Base-by-base conservation (phyloP, 2,329 filamentous ascomycete genomes). In the Penicillium sp. region DNA sequence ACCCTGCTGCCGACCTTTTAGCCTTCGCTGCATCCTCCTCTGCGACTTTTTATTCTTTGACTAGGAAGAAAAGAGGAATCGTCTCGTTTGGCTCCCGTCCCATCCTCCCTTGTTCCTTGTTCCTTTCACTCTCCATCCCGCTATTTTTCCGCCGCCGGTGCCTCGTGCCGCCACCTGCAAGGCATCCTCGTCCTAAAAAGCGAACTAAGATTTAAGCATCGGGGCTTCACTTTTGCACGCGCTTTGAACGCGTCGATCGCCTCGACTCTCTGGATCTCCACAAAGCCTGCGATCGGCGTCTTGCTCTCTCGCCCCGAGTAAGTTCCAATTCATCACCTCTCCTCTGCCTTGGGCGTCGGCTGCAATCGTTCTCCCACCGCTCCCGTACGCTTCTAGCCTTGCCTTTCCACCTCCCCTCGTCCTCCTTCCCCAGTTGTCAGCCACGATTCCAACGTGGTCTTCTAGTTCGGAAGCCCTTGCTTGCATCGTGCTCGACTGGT, bases 191-290 rank as follows among this genome's bases (percentile, higher is more conserved):
- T 52, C 57, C 59, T 60, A 63, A 63, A 63, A 56, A 55, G 53
- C 49, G 51, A 49, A 62, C 63, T 65, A 65, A 63, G 48, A 62
- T 65, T 47, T 66, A 65, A 66, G 63, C 63, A 64, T 63, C 62
- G 47, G 47, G 37, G 44, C 29, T 34, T 45, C 42, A 23, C 20
- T n/a, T n/a, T 33, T 34, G 38, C 39, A 45, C 45, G 45, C 42
- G 39, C 48, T 42, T 53, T 45, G 39, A 44, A 45, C 45, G 41
- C 44, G 41, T 46, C 45, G 53, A 58, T 53, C 52, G 45, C 43
- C 50, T 48, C 38, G 36, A 39, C 33, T 47, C 43, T 26, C n/a
- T n/a, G n/a, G n/a, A n/a, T n/a, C n/a, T n/a, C n/a, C n/a, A n/a
- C n/a, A n/a, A n/a, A n/a, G n/a, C n/a, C n/a, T n/a, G n/a, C n/a